Evolutionary conservation across 805 yeast genomes (phyloP), one percentile per base, ranked within the genome.

Genomic region (Saccharomyces paradoxus): DNA sequence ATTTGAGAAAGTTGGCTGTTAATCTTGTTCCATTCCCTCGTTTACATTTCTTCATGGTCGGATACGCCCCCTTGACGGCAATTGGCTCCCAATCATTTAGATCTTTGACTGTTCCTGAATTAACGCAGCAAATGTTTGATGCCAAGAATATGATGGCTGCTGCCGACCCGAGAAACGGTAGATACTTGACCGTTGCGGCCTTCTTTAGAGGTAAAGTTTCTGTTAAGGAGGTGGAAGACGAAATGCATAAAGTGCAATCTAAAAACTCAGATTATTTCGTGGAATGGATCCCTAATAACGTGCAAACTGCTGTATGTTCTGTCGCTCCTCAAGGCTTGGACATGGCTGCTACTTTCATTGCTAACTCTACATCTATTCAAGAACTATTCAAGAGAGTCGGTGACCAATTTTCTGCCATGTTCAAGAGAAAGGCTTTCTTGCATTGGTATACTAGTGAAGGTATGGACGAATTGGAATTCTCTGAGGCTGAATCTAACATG

Each of bases 361-460:
- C 96, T 67, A 90, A 90, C 77, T 86, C 96, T 29, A 90, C 97
- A 4, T 86, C 96, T 2, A 87, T 90, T 69, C 96, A 88, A 76
- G 96, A 89, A 72, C 77, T 90, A 66, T 90, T 90, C 76, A 83
- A 84, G 74, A 85, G 97, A 75, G 86, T 88, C 55, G 92, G 92
- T 60, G 89, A 81, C 65, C 96, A 90, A 75, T 90, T 90, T 75
- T 78, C 85, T 63, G 91, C 90, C 57, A 90, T 90, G 97, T 90
- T 87, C 75, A 82, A 88, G 71, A 88, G 94, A 77, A 87, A 86
- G 73, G 97, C 97, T 60, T 90, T 90, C 83, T 84, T 90, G 75
- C 96, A 90, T 74, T 90, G 97, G 97, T 90, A 89, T 75, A 87
- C 94, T 9, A 81, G 85, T 63, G 97, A 90, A 74, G 97, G 97